These are phyloP conservation scores for Psilocybe mexicana DNA, from an alignment of 1,284 basidiomycete species.

Conservation along the genomic window DNA sequence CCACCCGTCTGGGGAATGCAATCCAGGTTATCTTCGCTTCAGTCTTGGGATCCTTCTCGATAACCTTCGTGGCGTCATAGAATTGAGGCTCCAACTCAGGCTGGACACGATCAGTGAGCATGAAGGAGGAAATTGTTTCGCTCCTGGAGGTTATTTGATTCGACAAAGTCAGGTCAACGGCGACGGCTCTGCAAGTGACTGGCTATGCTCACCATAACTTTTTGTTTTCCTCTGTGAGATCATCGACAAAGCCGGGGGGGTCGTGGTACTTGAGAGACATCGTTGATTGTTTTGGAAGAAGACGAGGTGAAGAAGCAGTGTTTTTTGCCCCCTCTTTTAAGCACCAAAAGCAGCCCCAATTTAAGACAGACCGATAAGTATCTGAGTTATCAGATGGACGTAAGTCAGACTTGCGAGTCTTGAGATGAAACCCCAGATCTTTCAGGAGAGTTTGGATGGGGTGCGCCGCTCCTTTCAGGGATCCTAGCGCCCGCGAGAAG, in stretches of 20 bases:
- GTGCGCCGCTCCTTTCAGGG: too few relatives aligned
- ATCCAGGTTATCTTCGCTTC: slow-evolving; percentile 3
- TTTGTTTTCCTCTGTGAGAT: slow-evolving; percentile 3
- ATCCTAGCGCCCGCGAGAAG: too few relatives aligned
- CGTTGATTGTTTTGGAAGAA: background rate
- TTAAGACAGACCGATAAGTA: too few relatives aligned
- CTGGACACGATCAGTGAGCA: background rate
- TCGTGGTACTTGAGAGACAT: slow-evolving; percentile 2
- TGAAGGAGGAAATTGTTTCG: background rate
- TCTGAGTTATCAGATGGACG: too few relatives aligned
- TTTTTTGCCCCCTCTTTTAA: background rate
- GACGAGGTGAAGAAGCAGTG: too few relatives aligned
- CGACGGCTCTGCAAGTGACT: background rate
- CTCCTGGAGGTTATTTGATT: background rate
- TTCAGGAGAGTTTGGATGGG: too few relatives aligned
- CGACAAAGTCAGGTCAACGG: background rate
- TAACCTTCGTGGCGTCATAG: slow-evolving; percentile 1
- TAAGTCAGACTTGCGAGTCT: too few relatives aligned
- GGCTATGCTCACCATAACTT: background rate
- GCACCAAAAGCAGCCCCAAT: background rate
- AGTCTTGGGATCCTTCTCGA: background rate
- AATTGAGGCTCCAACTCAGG: background rate
- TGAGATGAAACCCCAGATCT: too few relatives aligned
- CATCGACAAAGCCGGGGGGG: slow-evolving; percentile 3
- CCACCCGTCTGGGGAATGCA: background rate